Evolutionary conservation across 2,329 filamentous ascomycete genomes (phyloP).

Genomic region (Mycosphaerelloides madeirae): DNA sequence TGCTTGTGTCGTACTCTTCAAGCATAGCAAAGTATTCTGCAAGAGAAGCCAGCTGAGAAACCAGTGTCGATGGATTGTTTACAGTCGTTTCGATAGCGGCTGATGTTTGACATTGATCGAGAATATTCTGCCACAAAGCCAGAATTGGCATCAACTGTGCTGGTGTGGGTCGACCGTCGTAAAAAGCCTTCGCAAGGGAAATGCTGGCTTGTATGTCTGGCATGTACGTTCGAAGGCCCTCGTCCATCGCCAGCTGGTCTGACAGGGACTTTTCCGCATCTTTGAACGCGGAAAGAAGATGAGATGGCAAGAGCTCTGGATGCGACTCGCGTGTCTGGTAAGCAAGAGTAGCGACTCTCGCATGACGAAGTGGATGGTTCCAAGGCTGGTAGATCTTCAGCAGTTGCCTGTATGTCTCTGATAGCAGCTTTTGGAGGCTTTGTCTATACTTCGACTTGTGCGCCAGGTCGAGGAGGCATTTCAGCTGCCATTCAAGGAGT

Average conservation of each 20-base stretch:
- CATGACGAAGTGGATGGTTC: slow-evolving; percentile 28
- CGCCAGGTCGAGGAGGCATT: slow-evolving; percentile 19
- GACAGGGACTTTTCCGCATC: slow-evolving; percentile 6
- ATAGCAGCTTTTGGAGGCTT: slow-evolving; percentile 13
- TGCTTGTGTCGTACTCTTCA: slow-evolving; percentile 44
- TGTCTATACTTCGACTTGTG: slow-evolving; percentile 19
- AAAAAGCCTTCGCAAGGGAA: slow-evolving; percentile 41
- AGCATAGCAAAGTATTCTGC: slow-evolving; percentile 56
- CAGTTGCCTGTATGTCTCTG: slow-evolving; percentile 18
- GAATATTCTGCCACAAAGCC: slow-evolving; percentile 35
- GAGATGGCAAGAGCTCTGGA: slow-evolving; percentile 17
- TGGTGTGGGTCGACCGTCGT: slow-evolving; percentile 28
- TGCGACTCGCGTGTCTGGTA: slow-evolving; percentile 22
- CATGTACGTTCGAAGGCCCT: slow-evolving; percentile 30
- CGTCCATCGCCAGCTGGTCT: slow-evolving; percentile 28
- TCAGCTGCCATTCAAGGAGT: slow-evolving; percentile 42
- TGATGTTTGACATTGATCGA: slow-evolving; percentile 32
- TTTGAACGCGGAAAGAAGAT: slow-evolving; percentile 11
- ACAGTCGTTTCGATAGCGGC: slow-evolving; percentile 41
- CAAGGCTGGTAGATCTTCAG: slow-evolving; percentile 16
- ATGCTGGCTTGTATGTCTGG: slow-evolving; percentile 35
- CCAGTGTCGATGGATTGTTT: slow-evolving; percentile 48
- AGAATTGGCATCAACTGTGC: slow-evolving; percentile 32
- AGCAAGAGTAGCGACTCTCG: slow-evolving; percentile 20
- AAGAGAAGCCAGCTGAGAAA: slow-evolving; percentile 50